phyloP scores from a whole-genome alignment of 441 rosid species.

The Populus trichocarpa region DNA sequence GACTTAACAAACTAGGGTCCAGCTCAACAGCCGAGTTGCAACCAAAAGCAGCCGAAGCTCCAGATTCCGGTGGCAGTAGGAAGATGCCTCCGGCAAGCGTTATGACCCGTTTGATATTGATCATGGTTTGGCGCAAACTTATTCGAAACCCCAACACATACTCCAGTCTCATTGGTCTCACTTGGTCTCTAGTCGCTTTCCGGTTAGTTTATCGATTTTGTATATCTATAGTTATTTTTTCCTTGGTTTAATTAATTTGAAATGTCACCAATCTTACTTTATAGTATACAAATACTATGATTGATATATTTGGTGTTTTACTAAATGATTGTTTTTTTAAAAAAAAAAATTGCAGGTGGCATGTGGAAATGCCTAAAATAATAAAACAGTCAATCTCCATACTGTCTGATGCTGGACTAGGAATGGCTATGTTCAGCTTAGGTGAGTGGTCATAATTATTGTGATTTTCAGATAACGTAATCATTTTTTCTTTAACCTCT shows the following conservation, averaged over 20 bases:
- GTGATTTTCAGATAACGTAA: neutral
- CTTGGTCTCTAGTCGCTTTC: conserved; percentile 72
- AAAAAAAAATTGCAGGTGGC: conserved; percentile 51
- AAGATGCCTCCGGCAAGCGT: conserved; percentile 96
- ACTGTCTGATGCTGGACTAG: conserved; percentile 98
- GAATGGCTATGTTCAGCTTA: conserved; percentile 99
- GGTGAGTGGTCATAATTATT: conserved; percentile 49
- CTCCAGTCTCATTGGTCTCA: conserved; percentile 86
- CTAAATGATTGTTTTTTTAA: neutral
- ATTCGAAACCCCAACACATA: conserved; percentile 93
- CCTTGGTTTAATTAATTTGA: neutral
- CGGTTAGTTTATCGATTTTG: conserved; percentile 35
- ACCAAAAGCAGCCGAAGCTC: conserved; percentile 39
- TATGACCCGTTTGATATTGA: conserved; percentile 92
- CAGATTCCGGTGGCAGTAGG: conserved; percentile 43
- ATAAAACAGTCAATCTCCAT: conserved; percentile 88
- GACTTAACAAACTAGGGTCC: conserved; percentile 59
- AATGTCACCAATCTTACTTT: too few species aligned
- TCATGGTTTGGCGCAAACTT: conserved; percentile 98
- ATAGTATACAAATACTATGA: neutral
- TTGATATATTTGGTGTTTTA: neutral
- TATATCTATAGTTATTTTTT: neutral
- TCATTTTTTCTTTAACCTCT: neutral
- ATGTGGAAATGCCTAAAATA: conserved; percentile 81
- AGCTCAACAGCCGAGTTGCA: conserved; percentile 64